Percentiles rank a stretch among this genome's conserved stretches.
Evolutionary conservation across 352 stramenopile species (phyloP).

Genomic region (Pythium utonaiense): DNA sequence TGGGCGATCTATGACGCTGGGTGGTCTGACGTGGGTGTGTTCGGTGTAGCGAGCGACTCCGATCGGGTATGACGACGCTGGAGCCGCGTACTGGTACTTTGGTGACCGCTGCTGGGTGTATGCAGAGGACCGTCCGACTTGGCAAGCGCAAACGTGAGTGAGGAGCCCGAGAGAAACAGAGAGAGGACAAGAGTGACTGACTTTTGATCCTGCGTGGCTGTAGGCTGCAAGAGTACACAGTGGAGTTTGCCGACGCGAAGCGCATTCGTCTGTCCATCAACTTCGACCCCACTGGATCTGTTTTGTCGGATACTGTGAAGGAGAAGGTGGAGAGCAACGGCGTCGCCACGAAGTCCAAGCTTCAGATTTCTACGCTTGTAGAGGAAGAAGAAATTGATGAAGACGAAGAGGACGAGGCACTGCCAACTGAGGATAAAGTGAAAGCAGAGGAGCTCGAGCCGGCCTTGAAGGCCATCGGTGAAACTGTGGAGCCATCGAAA

Average conservation of each 20-base stretch:
- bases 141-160: conserved; percentile 38
- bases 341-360: neutral
- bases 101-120: conserved; percentile 84
- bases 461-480: neutral
- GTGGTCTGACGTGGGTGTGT: neutral
- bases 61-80: conserved; percentile 73
- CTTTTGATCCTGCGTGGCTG: neutral
- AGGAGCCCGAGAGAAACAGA: neutral
- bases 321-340: neutral
- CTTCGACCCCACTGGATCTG: conserved; percentile 31
- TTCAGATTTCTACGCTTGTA: conserved; percentile 21
- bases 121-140: conserved; percentile 64
- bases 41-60: conserved; percentile 44
- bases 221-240: conserved; percentile 31
- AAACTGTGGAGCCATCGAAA: neutral
- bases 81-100: conserved; percentile 84
- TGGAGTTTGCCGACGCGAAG: conserved; percentile 76
- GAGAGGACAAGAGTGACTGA: too few species aligned
- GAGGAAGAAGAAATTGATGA: conserved; percentile 24
- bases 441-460: neutral
- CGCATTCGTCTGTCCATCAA: conserved; percentile 78
- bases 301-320: too few species aligned
- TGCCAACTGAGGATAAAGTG: conserved; percentile 6
- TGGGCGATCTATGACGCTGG: neutral
- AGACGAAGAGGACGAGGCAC: conserved; percentile 20